Base-by-base conservation (phyloP, 2,329 filamentous ascomycete genomes). In the Penicillium sp. region DNA sequence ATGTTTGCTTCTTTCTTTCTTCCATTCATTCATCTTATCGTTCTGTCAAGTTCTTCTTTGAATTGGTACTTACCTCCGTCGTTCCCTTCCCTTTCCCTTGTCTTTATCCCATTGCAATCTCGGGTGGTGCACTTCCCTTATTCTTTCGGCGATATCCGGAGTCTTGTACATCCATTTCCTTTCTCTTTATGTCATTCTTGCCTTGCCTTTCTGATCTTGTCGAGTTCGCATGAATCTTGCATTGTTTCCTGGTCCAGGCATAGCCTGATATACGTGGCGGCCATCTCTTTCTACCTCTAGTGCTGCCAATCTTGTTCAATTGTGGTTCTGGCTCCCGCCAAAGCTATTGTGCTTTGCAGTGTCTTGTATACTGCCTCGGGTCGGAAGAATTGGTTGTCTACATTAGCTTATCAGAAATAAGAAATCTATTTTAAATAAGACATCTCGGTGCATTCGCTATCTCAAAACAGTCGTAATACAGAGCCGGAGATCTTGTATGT, bases 101-200 rank as follows among this genome's bases (percentile, higher is more conserved):
- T 60, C 45, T 43, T 56, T 29, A 57, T 56, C 54, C 49, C 48
- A 53, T 62, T 52, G 47, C 52, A 52, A 52, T 55, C 7, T 54
- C 48, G 44, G 54, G 54, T 37, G 56, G 54, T 49, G 21, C 56
- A 47, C 39, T 56, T 55, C 27, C n/a, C 21, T 39, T 48, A 33
- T 51, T 57, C 45, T 24, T 51, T 53, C 39, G 48, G 52, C 55
- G 47, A 53, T 57, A 19, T 43, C 31, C 37, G 55, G 61, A 60
- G 57, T 63, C 22, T 10, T 62, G 55, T 58, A 63, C 43, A 63
- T 59, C 59, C 51, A 16, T 52, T 21, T 43, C 13, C 45, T 21
- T 52, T 52, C 33, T 53, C 16, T 53, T 45, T 24, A 33, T 46
- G 48, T 44, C 35, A 51, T 44, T 45, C 13, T 39, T 50, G 26